Evolutionary conservation across 805 yeast genomes (phyloP).

Genomic region (Candida taoyuanica): DNA sequence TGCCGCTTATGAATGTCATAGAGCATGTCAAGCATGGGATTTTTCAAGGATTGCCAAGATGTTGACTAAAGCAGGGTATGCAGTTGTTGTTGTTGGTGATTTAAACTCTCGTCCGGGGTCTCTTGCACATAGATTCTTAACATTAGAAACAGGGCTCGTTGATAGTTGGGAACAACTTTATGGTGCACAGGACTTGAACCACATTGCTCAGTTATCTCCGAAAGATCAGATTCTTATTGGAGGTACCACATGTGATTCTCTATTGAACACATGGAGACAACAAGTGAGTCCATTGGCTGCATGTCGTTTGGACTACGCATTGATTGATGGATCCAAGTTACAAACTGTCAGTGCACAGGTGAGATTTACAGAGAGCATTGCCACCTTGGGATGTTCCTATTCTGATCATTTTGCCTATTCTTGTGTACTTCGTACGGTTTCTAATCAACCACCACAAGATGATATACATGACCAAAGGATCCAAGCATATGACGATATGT

Average conservation of each 20-base stretch:
- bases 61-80: conserved; percentile 69
- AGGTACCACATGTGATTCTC: conserved; percentile 89
- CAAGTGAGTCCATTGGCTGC: conserved; percentile 36
- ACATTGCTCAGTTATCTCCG: conserved; percentile 45
- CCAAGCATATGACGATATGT: conserved; percentile 23
- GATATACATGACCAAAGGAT: not conserved
- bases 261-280: conserved; percentile 80
- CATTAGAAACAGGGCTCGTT: conserved; percentile 57
- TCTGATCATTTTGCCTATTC: conserved; percentile 92
- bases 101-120: conserved; percentile 86
- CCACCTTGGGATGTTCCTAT: conserved; percentile 59
- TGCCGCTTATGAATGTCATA: conserved; percentile 83
- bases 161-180: conserved; percentile 81
- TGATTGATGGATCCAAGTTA: conserved; percentile 56
- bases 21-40: conserved; percentile 97
- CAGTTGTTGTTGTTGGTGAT: conserved; percentile 89
- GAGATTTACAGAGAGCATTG: conserved; percentile 64
- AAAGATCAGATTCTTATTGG: conserved; percentile 62
- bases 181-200: conserved; percentile 40
- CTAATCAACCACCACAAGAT: not conserved
- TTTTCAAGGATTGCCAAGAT: conserved; percentile 61
- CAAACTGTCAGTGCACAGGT: conserved; percentile 61
- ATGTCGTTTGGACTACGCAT: conserved; percentile 84
- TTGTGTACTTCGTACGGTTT: conserved; percentile 36
- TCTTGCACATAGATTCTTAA: conserved; percentile 70